Evolutionary conservation across 371 early-diverging fungal species (phyloP).

Genomic region (Mucor circinelloides): DNA sequence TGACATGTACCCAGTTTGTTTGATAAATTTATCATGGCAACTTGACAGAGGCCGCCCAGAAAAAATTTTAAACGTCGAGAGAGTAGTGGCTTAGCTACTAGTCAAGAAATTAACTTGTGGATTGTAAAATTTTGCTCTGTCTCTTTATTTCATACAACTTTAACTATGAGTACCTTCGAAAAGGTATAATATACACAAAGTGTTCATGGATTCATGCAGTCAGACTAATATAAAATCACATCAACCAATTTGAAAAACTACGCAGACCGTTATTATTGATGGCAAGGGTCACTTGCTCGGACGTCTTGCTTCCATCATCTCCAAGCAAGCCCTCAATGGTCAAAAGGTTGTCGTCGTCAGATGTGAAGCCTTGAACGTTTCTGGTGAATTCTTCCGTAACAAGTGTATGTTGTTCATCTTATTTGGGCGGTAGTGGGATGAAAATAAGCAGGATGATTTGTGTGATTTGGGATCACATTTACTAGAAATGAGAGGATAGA

Average conservation of each 20-base stretch:
- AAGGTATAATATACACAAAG: neutral
- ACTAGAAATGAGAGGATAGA: neutral
- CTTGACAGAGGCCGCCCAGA: neutral
- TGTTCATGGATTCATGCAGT: neutral
- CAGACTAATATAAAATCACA: neutral
- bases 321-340: slow-evolving; percentile 99
- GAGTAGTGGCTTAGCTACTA: slow-evolving; percentile 3
- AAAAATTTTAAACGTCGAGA: slow-evolving; percentile 3
- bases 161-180: slow-evolving; percentile 3
- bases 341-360: slow-evolving; percentile 98
- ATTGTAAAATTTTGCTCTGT: slow-evolving; percentile 6
- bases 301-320: slow-evolving; percentile 97
- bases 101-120: neutral
- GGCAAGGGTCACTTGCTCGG: slow-evolving; percentile 99
- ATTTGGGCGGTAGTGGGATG: neutral
- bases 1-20: neutral
- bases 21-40: neutral
- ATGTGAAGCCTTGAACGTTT: slow-evolving; percentile 97
- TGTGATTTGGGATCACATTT: neutral
- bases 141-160: slow-evolving; percentile 3
- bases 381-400: slow-evolving; percentile 99
- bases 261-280: slow-evolving; percentile 98
- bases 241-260: neutral
- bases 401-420: slow-evolving; percentile 76
- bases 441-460: neutral